Conservation (phyloP, 352 stramenopile genomes). For the Phytopythium oedochilum region DNA sequence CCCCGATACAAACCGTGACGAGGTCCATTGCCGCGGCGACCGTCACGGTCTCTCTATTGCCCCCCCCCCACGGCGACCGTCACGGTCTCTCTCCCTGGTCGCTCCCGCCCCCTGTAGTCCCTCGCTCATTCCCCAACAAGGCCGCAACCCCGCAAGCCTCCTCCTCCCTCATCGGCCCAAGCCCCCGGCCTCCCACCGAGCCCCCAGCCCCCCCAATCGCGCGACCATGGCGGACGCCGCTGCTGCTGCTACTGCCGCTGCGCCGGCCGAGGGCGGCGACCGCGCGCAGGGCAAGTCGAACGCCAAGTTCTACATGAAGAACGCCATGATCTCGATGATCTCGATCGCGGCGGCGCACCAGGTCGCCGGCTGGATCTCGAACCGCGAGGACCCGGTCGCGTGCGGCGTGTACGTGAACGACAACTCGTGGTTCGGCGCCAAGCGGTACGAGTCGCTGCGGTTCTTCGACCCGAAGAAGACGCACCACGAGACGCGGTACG, state of each 20-base stretch:
- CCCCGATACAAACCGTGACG: background rate
- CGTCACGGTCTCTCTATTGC: too few relatives aligned
- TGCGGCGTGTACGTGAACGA: constrained; percentile 68
- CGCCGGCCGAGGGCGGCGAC: constrained; percentile 18
- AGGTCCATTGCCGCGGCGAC: too few relatives aligned
- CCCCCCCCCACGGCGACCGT: too few relatives aligned
- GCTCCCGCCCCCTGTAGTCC: background rate
- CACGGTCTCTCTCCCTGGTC: too few relatives aligned
- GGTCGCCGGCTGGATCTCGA: constrained; percentile 51
- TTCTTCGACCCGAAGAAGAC: constrained; percentile 76
- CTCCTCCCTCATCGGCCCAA: background rate
- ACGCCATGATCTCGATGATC: constrained; percentile 71
- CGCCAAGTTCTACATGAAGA: constrained; percentile 70
- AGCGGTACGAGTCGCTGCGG: constrained; percentile 63
- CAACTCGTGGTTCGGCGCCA: constrained; percentile 58
- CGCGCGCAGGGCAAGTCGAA: constrained; percentile 22
- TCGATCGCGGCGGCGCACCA: constrained; percentile 55
- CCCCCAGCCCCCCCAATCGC: background rate
- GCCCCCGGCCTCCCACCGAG: background rate
- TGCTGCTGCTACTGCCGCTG: constrained; percentile 11
- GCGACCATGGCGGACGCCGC: constrained; percentile 26
- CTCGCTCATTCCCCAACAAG: background rate
- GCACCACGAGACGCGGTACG: constrained; percentile 71
- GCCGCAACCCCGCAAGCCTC: constrained; percentile 6
- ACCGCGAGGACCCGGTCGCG: constrained; percentile 50